Conservation (phyloP, 495 filamentous ascomycete species). For the Aspergillus baeticus region DNA sequence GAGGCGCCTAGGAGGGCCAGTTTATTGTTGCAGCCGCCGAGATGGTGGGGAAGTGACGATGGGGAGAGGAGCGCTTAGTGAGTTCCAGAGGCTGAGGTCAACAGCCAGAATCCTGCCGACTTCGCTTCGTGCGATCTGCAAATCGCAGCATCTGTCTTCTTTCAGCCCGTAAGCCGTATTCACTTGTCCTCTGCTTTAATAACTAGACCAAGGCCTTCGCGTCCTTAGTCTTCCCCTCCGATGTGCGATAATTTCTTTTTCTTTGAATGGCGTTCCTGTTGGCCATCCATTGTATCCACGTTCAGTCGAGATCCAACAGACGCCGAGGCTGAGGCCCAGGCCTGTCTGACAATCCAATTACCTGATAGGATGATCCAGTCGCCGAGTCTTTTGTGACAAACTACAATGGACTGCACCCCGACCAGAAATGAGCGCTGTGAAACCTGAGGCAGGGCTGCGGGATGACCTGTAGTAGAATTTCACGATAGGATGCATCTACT, state of each 20-base stretch:
- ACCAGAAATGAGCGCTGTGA: background rate
- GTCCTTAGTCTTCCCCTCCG: background rate
- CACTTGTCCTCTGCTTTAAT: too few relatives aligned
- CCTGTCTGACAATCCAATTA: background rate
- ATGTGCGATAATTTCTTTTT: background rate
- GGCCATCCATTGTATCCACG: background rate
- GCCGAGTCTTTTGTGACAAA: background rate
- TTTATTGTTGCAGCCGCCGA: conserved; percentile 18
- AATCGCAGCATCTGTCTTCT: background rate
- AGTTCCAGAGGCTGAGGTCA: background rate
- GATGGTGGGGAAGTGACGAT: conserved; percentile 20
- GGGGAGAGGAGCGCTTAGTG: conserved; percentile 3
- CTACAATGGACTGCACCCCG: background rate
- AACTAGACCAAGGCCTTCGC: background rate
- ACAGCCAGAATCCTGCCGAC: background rate
- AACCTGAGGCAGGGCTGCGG: background rate
- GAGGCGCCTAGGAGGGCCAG: conserved; percentile 2
- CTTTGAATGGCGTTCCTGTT: background rate
- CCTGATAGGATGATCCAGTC: background rate
- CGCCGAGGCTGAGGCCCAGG: background rate
- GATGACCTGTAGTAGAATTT: too few relatives aligned
- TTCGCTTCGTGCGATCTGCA: conserved; percentile 7
- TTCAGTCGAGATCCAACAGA: background rate
- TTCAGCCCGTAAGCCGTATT: background rate
- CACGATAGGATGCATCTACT: too few relatives aligned